phyloP scores from a whole-genome alignment of 306 rosid species.

The Glycyrrhiza uralensis region DNA sequence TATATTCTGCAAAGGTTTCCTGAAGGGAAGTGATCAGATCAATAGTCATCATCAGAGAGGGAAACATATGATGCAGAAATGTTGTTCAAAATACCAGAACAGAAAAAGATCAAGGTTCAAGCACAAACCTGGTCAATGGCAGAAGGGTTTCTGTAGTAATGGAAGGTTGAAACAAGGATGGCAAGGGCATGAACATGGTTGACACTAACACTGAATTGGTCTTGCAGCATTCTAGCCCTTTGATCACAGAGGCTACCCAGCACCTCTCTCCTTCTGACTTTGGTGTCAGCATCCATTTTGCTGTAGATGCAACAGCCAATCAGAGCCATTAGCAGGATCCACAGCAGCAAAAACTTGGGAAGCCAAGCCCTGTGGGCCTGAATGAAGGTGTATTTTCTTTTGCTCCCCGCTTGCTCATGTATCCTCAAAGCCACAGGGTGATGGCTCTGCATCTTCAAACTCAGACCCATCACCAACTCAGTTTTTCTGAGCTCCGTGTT shows the following conservation, averaged over 20 bases:
- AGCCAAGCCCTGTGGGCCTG: constrained; percentile 78
- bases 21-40: constrained; percentile 25
- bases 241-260: constrained; percentile 91
- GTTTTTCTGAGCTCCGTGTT: constrained; percentile 2
- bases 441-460: constrained; percentile 56
- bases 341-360: constrained; percentile 54
- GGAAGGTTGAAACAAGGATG: constrained; percentile 93
- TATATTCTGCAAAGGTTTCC: constrained; percentile 94
- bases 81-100: neutral
- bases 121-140: constrained; percentile 94
- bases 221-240: constrained; percentile 97
- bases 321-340: constrained; percentile 59
- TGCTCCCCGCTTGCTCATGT: constrained; percentile 70
- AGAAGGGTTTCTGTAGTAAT: constrained; percentile 80
- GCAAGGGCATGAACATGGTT: constrained; percentile 98
- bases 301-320: constrained; percentile 50
- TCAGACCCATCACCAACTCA: constrained; percentile 46
- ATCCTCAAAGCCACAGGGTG: constrained; percentile 59
- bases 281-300: constrained; percentile 72
- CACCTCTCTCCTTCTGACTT: constrained; percentile 74
- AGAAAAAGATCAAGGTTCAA: neutral
- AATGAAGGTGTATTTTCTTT: constrained; percentile 69
- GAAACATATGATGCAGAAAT: neutral
- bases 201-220: constrained; percentile 93
- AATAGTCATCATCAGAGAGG: neutral